Base-by-base conservation (phyloP, 192 early-diverging fungal species). In the Coemansia erecta region DNA sequence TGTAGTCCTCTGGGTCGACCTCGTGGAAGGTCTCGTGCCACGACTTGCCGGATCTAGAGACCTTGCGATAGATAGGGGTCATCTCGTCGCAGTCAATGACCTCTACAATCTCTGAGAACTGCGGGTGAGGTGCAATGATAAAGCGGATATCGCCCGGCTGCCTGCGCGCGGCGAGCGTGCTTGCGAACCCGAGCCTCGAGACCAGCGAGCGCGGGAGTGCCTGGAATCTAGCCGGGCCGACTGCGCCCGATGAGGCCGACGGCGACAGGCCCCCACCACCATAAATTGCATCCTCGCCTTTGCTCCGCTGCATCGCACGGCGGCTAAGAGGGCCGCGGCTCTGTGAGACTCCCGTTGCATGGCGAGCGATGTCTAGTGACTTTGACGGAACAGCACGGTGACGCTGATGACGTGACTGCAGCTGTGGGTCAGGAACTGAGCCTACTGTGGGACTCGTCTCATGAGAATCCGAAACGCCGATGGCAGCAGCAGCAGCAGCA, bases 21-120 rank as follows among this genome's bases (percentile, higher is more conserved):
- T 70, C 74, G 24, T 77, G 74, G 58, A 77, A 77, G 13, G 74
- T 71, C 55, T 77, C 74, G 54, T 71, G 74, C 74, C 74, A 77
- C 21, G 68, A 71, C 61, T 67, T 61, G 26, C 63, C 67, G 1
- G 74, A 77, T 35, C 68, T 56, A 17, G 74, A 77, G 46, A 77
- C 51, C 51, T 77, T 77, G 64, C 74, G 74, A 61, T 77, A 77
- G 31, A 71, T 63, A 7, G 68, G 64, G n/a, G 28, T 59, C 48
- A 31, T 48, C 12, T 64, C 74, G 13, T 71, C 74, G 46, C 74
- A 71, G 26, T 77, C 74, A 24, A 66, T 64, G 47, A 77, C 64
- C 44, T 77, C 68, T 37, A 70, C 40, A 13, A 77, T 54, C 26
- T 77, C 74, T 1, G 64, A 18, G 40, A 67, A 53, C 19, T 35